Base-by-base conservation (phyloP, 345 rosid genomes). In the Brassica rapa region DNA sequence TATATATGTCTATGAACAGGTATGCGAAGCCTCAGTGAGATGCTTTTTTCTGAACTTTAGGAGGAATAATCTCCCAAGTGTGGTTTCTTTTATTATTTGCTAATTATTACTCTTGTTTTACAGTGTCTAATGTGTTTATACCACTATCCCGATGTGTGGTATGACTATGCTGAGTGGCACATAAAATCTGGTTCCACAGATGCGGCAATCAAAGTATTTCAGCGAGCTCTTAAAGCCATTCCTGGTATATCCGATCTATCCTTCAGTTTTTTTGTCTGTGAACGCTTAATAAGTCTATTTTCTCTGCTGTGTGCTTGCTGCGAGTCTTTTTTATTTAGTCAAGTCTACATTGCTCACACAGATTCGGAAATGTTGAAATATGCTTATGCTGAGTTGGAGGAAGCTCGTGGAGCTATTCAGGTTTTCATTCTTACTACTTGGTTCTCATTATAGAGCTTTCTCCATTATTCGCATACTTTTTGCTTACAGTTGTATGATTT, bases 311-410 rank as follows among this genome's bases (percentile, higher is more conserved):
- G 3, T 25, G 64, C 35, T 4, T 73, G 51, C 2, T 73, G 23
- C 6, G 6, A 14, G 46, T 66, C 78, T 73, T 68, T 24, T 24
- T 27, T 19, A 32, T 33, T 19, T 27, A 4, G 2, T 16, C 51
- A 68, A 46, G 16, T 70, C 37, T 75, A 41, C n/a, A 33, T 35
- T 81, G 19, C 37, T 1, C 21, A 23, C 46, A 78, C 88, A 94
- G 97, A 89, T 77, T 94, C 97, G 62, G 97, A 89, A 75, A 84
- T 88, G 91, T 85, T 92, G 55, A 88, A 90, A 85, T 94, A 91
- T 89, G 98, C 97, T 72, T 92, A 88, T 83, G 97, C 96, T 1
- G 97, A 94, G 86, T 78, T 91, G 82, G 97, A 94, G 87, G 98
- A 92, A 87, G 88, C 97, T 73, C 91, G 87, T 67, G 97, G 98